Conservation (phyloP, 805 yeast species). For the Pichia cabralensis region DNA sequence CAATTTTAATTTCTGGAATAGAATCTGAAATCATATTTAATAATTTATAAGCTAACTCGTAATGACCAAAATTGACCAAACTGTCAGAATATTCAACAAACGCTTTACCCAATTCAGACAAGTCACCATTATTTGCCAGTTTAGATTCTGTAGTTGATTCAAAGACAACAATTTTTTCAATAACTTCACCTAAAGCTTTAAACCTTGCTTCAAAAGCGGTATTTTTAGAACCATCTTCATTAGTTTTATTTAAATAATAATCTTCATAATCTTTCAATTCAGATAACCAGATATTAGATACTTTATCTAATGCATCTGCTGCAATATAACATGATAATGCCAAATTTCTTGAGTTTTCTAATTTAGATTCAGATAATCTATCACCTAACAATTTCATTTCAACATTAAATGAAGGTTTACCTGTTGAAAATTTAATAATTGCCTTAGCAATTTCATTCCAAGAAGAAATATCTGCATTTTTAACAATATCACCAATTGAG, state of each 20-base stretch:
- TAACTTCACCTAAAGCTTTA: slow-evolving; percentile 69
- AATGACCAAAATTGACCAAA: slow-evolving; percentile 73
- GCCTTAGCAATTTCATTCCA: slow-evolving; percentile 81
- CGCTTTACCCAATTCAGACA: slow-evolving; percentile 44
- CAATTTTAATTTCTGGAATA: slow-evolving; percentile 58
- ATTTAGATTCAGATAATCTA: slow-evolving; percentile 43
- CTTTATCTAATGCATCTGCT: slow-evolving; percentile 71
- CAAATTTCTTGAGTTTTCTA: slow-evolving; percentile 43
- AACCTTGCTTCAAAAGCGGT: slow-evolving; percentile 79
- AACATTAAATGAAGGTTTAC: slow-evolving; percentile 38
- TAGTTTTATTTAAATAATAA: slow-evolving; percentile 34
- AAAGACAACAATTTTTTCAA: slow-evolving; percentile 75
- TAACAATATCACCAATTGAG: slow-evolving; percentile 56
- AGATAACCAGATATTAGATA: slow-evolving; percentile 72
- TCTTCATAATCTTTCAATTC: slow-evolving; percentile 44
- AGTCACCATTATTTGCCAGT: slow-evolving; percentile 30
- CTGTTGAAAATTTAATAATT: slow-evolving; percentile 41
- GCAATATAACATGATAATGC: slow-evolving; percentile 74
- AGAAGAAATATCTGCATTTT: slow-evolving; percentile 60
- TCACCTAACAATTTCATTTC: slow-evolving; percentile 67
- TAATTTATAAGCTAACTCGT: slow-evolving; percentile 68
- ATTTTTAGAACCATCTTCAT: slow-evolving; percentile 26
- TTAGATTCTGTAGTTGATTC: slow-evolving; percentile 44
- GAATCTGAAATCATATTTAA: slow-evolving; percentile 64
- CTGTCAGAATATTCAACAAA: slow-evolving; percentile 75